Evolutionary conservation across 768 basidiomycete genomes (phyloP), one percentile per base, ranked within the genome.

Genomic region (Russula ochroleuca): DNA sequence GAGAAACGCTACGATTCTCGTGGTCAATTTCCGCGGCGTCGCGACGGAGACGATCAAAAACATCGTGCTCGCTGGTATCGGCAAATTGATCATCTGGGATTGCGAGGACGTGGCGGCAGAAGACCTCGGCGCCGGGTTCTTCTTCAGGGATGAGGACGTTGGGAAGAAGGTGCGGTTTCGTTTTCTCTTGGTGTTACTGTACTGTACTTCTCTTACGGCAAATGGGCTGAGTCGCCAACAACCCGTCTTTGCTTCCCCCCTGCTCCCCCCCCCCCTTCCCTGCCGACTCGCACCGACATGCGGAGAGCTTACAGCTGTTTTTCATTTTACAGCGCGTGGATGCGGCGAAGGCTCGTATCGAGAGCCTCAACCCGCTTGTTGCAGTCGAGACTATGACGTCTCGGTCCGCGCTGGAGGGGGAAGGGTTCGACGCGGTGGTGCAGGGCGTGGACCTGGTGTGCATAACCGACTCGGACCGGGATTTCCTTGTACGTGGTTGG

Each of bases 11-110:
- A 91, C 93, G 2, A 90, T 98, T 69, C 78, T 96, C 28, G 81
- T 98, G 40, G 77, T 94, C 21, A 84, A 83, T 41, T 79, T 97
- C 47, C 82, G 83, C 49, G 92, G 94, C 3, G 82, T 90, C 43
- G 94, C 97, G 45, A 93, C 94, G 8, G 97, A 99, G 73, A 84
- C 88, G 17, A 90, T 98, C 75, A 99, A 98, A 77, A 99, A 99
- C 72, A 90, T 99, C 72, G 96, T 98, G 19, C 83, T 99, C 52
- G 92, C 97, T 11, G 97, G 97, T 45, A 92, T 99, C 61, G 97
- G 97, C 28, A 87, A 85, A 72, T 77, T 99, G 65, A 78, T 97
- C 64, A 81, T 98, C 45, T 81, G 92, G 68, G 97, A 99, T 75
- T 78, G 79, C 23, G 86, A 84, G 66, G 77, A 81, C 14, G 91